These are phyloP conservation scores for Ceratobasidium sp. DNA, from an alignment of 1,284 basidiomycete species.

Conservation along the genomic window DNA sequence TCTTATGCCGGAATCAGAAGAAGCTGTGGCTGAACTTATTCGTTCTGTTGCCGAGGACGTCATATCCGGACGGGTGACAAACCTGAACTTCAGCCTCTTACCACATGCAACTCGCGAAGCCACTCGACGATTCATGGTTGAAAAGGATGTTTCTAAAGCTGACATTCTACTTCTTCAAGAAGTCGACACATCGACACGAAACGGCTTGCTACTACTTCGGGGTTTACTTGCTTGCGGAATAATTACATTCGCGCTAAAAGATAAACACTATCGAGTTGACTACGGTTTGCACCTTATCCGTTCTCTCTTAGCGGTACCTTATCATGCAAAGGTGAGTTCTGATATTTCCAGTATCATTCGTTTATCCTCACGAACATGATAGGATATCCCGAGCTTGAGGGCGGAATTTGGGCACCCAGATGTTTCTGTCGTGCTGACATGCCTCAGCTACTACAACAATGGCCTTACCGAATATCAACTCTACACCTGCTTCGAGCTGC, in stretches of 20 bases:
- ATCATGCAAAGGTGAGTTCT: conserved; percentile 60
- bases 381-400: conserved; percentile 64
- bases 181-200: conserved; percentile 53
- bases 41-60: conserved; percentile 53
- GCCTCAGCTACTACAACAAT: conserved; percentile 66
- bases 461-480: conserved; percentile 64
- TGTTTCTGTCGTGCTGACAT: conserved; percentile 64
- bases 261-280: conserved; percentile 67
- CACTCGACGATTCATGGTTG: conserved; percentile 53
- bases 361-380: conserved; percentile 64
- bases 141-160: conserved; percentile 12
- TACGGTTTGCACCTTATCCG: conserved; percentile 64
- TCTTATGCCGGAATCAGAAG: conserved; percentile 52
- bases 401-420: conserved; percentile 72
- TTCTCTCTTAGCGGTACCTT: conserved; percentile 67
- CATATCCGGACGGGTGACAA: conserved; percentile 48
- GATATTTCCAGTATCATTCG: conserved; percentile 51
- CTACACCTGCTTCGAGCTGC: conserved; percentile 58
- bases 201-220: conserved; percentile 60
- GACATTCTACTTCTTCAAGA: conserved; percentile 10
- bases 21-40: conserved; percentile 53
- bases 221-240: conserved; percentile 64
- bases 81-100: conserved; percentile 45
- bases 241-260: conserved; percentile 60
- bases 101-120: conserved; percentile 47